A percentile compares a stretch with the other conserved stretches of the same genome.
Evolutionary conservation across 495 filamentous ascomycete species (phyloP).

Genomic region (Neurospora terricola): DNA sequence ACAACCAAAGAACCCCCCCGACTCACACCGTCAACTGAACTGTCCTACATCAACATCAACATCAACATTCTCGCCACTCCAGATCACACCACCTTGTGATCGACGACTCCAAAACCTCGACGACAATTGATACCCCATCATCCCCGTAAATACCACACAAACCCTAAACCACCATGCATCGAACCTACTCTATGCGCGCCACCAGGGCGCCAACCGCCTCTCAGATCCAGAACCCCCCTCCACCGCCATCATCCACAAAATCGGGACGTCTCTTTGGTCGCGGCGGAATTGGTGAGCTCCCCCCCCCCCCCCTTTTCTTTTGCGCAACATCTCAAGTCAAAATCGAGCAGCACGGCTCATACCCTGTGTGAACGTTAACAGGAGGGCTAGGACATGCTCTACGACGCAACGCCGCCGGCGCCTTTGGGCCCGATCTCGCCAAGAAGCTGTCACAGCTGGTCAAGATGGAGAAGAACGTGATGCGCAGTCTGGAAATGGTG

Average conservation of each 20-base stretch:
- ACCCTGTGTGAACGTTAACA: conserved; percentile 9
- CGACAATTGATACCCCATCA: neutral
- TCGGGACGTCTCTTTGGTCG: conserved; percentile 77
- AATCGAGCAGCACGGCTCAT: neutral
- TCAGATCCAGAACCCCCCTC: conserved; percentile 74
- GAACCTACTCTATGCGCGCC: conserved; percentile 97
- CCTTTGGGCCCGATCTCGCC: conserved; percentile 91
- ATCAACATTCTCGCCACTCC: neutral
- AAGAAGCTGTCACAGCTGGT: conserved; percentile 96
- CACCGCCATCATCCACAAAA: conserved; percentile 86
- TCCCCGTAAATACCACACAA: conserved; percentile 1
- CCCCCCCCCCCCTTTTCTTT: neutral
- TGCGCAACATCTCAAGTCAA: neutral
- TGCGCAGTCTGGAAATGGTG: conserved; percentile 95
- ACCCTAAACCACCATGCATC: conserved; percentile 57
- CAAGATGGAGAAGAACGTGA: conserved; percentile 99
- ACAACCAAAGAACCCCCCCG: neutral
- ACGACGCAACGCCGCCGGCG: conserved; percentile 80
- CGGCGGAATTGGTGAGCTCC: conserved; percentile 65
- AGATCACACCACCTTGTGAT: neutral
- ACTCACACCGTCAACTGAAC: neutral
- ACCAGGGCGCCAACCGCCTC: conserved; percentile 76
- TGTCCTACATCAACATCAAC: neutral
- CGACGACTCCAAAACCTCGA: neutral
- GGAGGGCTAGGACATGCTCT: conserved; percentile 72